phyloP scores from a whole-genome alignment of 257 asterid genomes.

The Solanum clarkiae region DNA sequence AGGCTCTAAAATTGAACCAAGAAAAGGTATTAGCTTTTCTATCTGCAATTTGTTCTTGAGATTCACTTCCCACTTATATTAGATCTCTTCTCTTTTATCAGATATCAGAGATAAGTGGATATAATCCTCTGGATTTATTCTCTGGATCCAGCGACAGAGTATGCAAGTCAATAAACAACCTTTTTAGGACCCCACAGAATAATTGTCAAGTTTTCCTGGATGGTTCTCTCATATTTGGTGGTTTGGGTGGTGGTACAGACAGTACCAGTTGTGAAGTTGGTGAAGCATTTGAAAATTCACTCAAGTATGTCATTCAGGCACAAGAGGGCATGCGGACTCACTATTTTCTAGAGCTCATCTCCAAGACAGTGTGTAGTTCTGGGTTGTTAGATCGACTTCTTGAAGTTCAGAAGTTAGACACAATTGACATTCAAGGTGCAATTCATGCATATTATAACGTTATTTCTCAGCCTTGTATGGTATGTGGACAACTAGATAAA shows the following conservation, averaged over 20 bases:
- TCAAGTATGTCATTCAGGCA: constrained; percentile 44
- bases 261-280: constrained; percentile 19
- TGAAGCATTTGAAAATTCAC: constrained; percentile 49
- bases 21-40: constrained; percentile 34
- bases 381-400: constrained; percentile 58
- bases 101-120: constrained; percentile 67
- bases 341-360: constrained; percentile 49
- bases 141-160: constrained; percentile 72
- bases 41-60: background rate
- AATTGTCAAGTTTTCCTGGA: constrained; percentile 84
- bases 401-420: constrained; percentile 81
- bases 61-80: background rate
- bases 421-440: constrained; percentile 76
- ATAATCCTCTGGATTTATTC: constrained; percentile 83
- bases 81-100: constrained; percentile 9
- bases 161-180: constrained; percentile 50
- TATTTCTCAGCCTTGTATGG: constrained; percentile 55
- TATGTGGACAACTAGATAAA: constrained; percentile 35
- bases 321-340: constrained; percentile 55
- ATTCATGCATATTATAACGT: constrained; percentile 80
- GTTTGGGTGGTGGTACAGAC: constrained; percentile 55
- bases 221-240: constrained; percentile 68
- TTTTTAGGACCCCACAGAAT: constrained; percentile 76
- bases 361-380: constrained; percentile 52
- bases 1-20: constrained; percentile 60